These are phyloP conservation scores for Aspergillus awamori DNA, from an alignment of 2,329 filamentous ascomycete species.

Conservation along the genomic window DNA sequence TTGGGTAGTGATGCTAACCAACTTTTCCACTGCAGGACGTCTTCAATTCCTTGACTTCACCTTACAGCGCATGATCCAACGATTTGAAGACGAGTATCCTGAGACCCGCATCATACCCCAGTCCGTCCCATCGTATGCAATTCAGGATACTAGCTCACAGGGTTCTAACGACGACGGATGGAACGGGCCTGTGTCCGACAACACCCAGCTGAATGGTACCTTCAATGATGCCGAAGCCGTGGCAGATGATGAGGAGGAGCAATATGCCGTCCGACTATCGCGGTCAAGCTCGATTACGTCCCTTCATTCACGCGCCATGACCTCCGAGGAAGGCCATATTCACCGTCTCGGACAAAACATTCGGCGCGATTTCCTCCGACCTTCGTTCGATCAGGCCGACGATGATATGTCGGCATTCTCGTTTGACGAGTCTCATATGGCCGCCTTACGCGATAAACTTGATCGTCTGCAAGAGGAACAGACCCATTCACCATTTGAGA, in stretches of 20 bases:
- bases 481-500: slow-evolving; percentile 43
- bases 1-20: slow-evolving; percentile 7
- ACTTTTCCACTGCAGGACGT: slow-evolving; percentile 55
- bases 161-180: slow-evolving; percentile 38
- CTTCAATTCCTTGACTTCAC: slow-evolving; percentile 87
- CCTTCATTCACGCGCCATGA: slow-evolving; percentile 65
- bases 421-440: slow-evolving; percentile 48
- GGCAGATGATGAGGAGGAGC: slow-evolving; percentile 48
- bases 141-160: slow-evolving; percentile 36
- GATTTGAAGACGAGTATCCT: slow-evolving; percentile 95
- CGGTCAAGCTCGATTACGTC: slow-evolving; percentile 69
- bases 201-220: slow-evolving; percentile 20
- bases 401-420: slow-evolving; percentile 36
- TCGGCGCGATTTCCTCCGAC: slow-evolving; percentile 63
- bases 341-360: slow-evolving; percentile 70
- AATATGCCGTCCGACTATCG: slow-evolving; percentile 53
- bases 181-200: slow-evolving; percentile 36
- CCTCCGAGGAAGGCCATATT: slow-evolving; percentile 70
- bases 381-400: slow-evolving; percentile 46
- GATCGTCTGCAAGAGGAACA: slow-evolving; percentile 48
- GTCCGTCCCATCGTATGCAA: slow-evolving; percentile 16
- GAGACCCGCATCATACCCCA: slow-evolving; percentile 67
- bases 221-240: slow-evolving; percentile 36
- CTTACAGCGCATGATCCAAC: slow-evolving; percentile 85
- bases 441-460: slow-evolving; percentile 47